Evolutionary conservation across 257 asterid genomes (phyloP).

Genomic region (Ilex aquifolium): DNA sequence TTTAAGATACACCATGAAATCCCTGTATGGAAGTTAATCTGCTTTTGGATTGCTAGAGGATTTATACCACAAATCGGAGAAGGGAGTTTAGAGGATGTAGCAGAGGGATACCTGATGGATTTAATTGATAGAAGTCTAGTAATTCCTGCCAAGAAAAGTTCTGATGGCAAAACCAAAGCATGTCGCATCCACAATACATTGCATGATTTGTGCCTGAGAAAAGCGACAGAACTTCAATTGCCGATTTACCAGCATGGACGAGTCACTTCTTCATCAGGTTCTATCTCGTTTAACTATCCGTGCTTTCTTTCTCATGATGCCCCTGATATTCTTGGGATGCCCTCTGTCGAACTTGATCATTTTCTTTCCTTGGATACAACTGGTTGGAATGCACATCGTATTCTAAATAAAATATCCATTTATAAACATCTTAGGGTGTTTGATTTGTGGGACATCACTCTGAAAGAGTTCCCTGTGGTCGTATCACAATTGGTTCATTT

Average conservation of each 20-base stretch:
- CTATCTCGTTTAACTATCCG: not conserved
- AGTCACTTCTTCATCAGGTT: not conserved
- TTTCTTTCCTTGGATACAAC: not conserved
- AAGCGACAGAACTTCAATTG: constrained; percentile 10
- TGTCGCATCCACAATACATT: constrained; percentile 17
- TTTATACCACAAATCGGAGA: not conserved
- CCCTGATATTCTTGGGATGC: not conserved
- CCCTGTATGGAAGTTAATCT: constrained; percentile 8
- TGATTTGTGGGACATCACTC: constrained; percentile 4
- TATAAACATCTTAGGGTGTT: constrained; percentile 13
- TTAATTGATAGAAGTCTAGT: constrained; percentile 16
- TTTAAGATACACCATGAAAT: constrained; percentile 18
- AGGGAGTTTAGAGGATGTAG: constrained; percentile 20
- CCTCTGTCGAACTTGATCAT: not conserved
- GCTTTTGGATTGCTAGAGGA: constrained; percentile 25
- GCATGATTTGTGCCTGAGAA: constrained; percentile 14
- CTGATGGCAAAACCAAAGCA: constrained; percentile 12
- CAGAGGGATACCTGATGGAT: constrained; percentile 20
- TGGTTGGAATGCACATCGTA: not conserved
- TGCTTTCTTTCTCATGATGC: not conserved
- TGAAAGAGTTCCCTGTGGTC: not conserved
- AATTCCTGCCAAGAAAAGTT: constrained; percentile 8
- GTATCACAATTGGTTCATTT: constrained; percentile 4
- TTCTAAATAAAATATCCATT: not conserved
- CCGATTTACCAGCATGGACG: constrained; percentile 1